Base-by-base conservation (phyloP, 2,329 filamentous ascomycete species). In the Talaromyces sp. region DNA sequence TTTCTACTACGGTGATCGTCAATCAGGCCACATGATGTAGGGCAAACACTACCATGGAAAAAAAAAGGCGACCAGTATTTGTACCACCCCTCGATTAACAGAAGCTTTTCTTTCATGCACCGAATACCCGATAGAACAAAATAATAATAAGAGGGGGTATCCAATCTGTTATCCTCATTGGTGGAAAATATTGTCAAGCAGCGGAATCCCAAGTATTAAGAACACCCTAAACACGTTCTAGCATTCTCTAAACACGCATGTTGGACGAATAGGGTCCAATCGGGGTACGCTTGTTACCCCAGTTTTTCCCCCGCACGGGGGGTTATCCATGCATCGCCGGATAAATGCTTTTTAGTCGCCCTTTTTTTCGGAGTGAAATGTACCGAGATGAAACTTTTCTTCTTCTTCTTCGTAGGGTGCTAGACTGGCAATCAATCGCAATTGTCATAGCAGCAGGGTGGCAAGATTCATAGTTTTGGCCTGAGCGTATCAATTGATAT, bases 241-340 rank as follows among this genome's bases (percentile, higher is more conserved):
- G 4, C 6, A 18, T 2, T 5, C 44, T 50, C 23, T 27, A 23
- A 27, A 23, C 3, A 4, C 10, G 3, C 36, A 40, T 28, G 27
- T 51, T 51, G 18, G 12, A 27, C 18, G 18, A 51, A 28, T 8
- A 14, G 12, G 44, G 18, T 51, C 50, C 50, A 53, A 53, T 53
- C 14, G 50, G 50, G 27, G 50, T 10, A 16, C 10, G 50, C 28
- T 33, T 4, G 1, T 34, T 52, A 61, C 60, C 55, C 60, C 55
- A 44, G 60, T 54, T 59, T 53, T 59, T 36, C 60, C 60, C 58
- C 60, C 56, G 56, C 60, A 62, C 6, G 50, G 30, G 9, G 27
- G 50, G 10, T 28, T 53, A 31, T 53, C 23, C 14, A n/a, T 40
- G 36, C 36, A 40, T n/a, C 14, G 31, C 14, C 27, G 30, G 27